These are phyloP conservation scores for Candida tetrigidarum DNA, from an alignment of 1,139 yeast species.

Conservation along the genomic window DNA sequence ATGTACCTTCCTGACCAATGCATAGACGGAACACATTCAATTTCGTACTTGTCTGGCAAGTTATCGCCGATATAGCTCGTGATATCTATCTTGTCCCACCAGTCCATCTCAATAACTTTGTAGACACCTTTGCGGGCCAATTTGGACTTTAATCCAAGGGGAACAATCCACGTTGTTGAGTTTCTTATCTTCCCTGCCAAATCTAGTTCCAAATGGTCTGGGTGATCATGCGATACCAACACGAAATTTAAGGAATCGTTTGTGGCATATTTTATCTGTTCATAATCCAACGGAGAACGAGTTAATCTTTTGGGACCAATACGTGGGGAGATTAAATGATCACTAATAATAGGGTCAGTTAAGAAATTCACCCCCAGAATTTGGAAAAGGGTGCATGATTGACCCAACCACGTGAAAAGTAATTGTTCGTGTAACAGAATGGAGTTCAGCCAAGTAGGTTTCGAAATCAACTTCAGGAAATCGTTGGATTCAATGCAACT, in stretches of 20 bases:
- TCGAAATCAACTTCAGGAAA: constrained; percentile 20
- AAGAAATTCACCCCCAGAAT: constrained; percentile 72
- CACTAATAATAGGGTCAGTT: constrained; percentile 84
- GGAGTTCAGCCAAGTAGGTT: constrained; percentile 13
- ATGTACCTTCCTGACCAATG: constrained; percentile 93
- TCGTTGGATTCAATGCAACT: constrained; percentile 27
- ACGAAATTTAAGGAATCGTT: constrained; percentile 62
- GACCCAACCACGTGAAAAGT: constrained; percentile 91
- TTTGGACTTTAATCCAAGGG: constrained; percentile 70
- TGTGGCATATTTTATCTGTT: constrained; percentile 60
- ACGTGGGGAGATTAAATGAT: constrained; percentile 61
- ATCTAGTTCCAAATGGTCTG: constrained; percentile 83
- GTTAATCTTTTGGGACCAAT: constrained; percentile 85
- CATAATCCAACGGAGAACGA: constrained; percentile 67
- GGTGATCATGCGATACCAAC: constrained; percentile 91
- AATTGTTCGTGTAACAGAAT: constrained; percentile 50
- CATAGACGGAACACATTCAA: constrained; percentile 95
- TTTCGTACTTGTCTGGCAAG: constrained; percentile 61
- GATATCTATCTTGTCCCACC: constrained; percentile 81
- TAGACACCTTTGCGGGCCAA: constrained; percentile 60
- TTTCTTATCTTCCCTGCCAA: constrained; percentile 63
- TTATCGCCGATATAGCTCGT: constrained; percentile 32
- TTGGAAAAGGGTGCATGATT: constrained; percentile 80
- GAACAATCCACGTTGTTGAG: constrained; percentile 79
- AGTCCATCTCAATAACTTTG: constrained; percentile 73